Base-by-base conservation (phyloP, 208 protist genomes). In the Naegleria fowleri region DNA sequence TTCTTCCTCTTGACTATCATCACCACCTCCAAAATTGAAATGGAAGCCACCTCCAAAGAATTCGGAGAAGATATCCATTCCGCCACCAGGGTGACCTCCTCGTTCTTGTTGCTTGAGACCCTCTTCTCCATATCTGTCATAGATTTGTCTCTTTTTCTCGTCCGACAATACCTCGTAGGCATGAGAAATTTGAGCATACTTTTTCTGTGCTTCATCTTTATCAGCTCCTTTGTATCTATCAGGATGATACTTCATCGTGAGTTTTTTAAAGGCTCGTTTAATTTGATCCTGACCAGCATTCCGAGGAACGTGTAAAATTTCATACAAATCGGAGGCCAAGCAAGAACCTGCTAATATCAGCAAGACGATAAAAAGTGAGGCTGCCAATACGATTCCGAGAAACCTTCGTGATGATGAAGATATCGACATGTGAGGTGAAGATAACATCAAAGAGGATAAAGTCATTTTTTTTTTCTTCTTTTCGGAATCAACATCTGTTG, bases 171-270 rank as follows among this genome's bases (percentile, higher is more conserved):
- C 95, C 25, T 92, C 86, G 92, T 97, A 93, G 9, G 96, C 96
- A 6, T 93, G 92, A 97, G 97, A 39, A 43, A 39, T 29, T 85
- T 85, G 16, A 25, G 79, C n/a, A 88, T 48, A 88, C 22, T 33
- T 88, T 88, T 88, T 38, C 55, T 51, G 39, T 22, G 85, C 85
- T 33, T 67, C 55, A 67, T 5, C 75, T 36, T 48, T 51, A n/a
- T 88, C 13, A 59, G 51, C 41, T 33, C 39, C 97, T 85, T 95
- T 96, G 91, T 97, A 97, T 94, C 98, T 98, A 88, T 98, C 97
- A 83, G 97, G 97, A 91, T 98, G 97, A 93, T 97, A 98, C 94
- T 98, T 97, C n/a, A 98, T 94, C 15, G 96, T 96, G 25, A 98
- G 95, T 93, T 96, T 98, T 58, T 96, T 94, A 93, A 97, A 98